phyloP scores from a whole-genome alignment of 2,329 filamentous ascomycete genomes.

The Diaporthe sp. region DNA sequence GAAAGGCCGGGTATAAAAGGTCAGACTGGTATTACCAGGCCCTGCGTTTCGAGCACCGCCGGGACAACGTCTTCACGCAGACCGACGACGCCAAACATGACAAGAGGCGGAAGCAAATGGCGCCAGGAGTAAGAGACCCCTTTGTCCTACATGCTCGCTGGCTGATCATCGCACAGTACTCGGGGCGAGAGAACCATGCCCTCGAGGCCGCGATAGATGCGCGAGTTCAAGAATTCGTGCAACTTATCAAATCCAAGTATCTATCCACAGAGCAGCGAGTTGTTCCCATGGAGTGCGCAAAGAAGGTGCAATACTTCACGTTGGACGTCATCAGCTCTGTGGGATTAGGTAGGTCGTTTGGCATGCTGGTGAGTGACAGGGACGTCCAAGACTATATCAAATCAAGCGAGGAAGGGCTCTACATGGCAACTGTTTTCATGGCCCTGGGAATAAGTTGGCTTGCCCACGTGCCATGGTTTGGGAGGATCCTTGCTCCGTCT shows the following conservation, averaged over 20 bases:
- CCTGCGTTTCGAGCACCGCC: conserved; percentile 62
- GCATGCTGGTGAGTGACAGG: conserved; percentile 60
- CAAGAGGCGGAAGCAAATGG: conserved; percentile 56
- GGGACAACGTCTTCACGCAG: conserved; percentile 67
- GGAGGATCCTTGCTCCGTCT: neutral
- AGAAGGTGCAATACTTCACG: conserved; percentile 64
- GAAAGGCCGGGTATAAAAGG: conserved; percentile 56
- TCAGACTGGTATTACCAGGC: conserved; percentile 61
- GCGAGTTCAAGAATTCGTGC: conserved; percentile 59
- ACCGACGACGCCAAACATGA: conserved; percentile 63
- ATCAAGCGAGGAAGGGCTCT: conserved; percentile 17
- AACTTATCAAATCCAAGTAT: conserved; percentile 61
- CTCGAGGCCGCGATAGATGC: conserved; percentile 65
- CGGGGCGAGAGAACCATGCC: conserved; percentile 66
- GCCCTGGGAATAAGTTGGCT: conserved; percentile 10
- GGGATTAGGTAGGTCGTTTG: conserved; percentile 64
- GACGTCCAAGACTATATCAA: conserved; percentile 51
- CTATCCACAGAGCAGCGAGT: conserved; percentile 49
- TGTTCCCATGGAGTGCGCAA: conserved; percentile 60
- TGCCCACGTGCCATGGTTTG: neutral
- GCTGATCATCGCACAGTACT: conserved; percentile 58
- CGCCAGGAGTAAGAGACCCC: conserved; percentile 2
- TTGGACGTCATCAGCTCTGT: conserved; percentile 67
- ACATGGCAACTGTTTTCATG: neutral
- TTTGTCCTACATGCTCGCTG: conserved; percentile 41